phyloP scores from a whole-genome alignment of 176 grass and related monocot species.

The Lolium multiflorum region DNA sequence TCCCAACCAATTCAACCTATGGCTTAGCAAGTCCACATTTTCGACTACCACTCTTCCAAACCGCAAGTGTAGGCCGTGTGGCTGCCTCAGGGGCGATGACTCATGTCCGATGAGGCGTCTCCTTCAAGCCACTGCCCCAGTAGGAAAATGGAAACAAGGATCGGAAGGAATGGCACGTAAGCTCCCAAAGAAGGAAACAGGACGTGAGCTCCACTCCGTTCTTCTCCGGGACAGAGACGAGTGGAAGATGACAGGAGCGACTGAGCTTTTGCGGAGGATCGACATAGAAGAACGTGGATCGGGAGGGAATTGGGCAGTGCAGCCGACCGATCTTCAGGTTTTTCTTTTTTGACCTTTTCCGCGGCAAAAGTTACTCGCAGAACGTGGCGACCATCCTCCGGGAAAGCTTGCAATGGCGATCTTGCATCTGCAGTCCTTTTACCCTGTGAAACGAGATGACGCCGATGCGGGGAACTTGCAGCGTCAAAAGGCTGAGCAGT shows the following conservation, averaged over 20 bases:
- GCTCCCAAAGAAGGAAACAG: constrained; percentile 14
- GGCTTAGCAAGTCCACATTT: not conserved
- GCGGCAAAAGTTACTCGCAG: constrained; percentile 26
- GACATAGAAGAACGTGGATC: constrained; percentile 14
- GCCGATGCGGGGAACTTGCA: not conserved
- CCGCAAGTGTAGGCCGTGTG: not conserved
- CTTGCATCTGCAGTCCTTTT: not conserved
- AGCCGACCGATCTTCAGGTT: constrained; percentile 26
- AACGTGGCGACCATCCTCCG: constrained; percentile 39
- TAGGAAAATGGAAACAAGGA: constrained; percentile 14
- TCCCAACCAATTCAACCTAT: not conserved
- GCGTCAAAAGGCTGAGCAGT: not conserved
- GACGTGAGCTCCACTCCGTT: constrained; percentile 47
- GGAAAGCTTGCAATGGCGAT: not conserved
- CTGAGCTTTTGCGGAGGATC: constrained; percentile 36
- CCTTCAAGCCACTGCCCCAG: constrained; percentile 23
- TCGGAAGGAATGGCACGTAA: constrained; percentile 28
- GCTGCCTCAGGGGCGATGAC: constrained; percentile 32
- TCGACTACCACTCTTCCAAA: not conserved
- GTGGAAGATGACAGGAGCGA: constrained; percentile 48
- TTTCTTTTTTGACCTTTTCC: constrained; percentile 13
- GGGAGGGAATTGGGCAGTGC: not conserved
- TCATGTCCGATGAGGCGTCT: constrained; percentile 32
- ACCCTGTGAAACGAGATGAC: not conserved
- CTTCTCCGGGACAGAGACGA: constrained; percentile 27